Percentiles rank a stretch among this genome's conserved stretches.
Evolutionary conservation across 768 basidiomycete genomes (phyloP).

Genomic region (Leccinellum rugosiceps): DNA sequence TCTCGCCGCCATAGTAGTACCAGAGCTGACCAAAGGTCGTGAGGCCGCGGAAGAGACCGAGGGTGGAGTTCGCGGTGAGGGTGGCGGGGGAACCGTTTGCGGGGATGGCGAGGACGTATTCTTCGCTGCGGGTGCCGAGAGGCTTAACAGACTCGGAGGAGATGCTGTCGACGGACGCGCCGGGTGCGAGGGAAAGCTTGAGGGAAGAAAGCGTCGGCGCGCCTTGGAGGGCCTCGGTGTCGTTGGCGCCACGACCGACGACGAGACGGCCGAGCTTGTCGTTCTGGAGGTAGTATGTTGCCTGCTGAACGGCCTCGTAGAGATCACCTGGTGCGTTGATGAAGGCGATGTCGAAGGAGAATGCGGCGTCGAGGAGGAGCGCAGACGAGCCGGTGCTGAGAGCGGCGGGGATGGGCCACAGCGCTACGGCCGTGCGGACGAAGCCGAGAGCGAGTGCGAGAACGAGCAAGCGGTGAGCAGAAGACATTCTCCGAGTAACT

Average conservation of each 20-base stretch:
- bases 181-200: slow-evolving; percentile 21
- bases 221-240: slow-evolving; percentile 23
- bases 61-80: slow-evolving; percentile 42
- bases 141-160: slow-evolving; percentile 34
- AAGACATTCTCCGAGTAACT: not conserved
- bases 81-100: slow-evolving; percentile 33
- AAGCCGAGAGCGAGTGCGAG: slow-evolving; percentile 2
- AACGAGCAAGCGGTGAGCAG: not conserved
- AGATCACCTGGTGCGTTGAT: slow-evolving; percentile 32
- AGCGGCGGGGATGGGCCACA: not conserved
- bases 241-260: slow-evolving; percentile 37
- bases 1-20: slow-evolving; percentile 35
- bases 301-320: slow-evolving; percentile 30
- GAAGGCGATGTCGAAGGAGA: slow-evolving; percentile 28
- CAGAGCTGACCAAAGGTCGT: slow-evolving; percentile 56
- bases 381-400: slow-evolving; percentile 3
- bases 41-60: slow-evolving; percentile 53
- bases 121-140: slow-evolving; percentile 40
- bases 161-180: slow-evolving; percentile 27
- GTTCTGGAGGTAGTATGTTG: slow-evolving; percentile 29
- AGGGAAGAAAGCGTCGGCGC: slow-evolving; percentile 29
- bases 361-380: slow-evolving; percentile 25
- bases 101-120: slow-evolving; percentile 41
- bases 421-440: not conserved
- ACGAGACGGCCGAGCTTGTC: slow-evolving; percentile 41